phyloP scores from a whole-genome alignment of 257 asterid genomes.

The Plantago major region DNA sequence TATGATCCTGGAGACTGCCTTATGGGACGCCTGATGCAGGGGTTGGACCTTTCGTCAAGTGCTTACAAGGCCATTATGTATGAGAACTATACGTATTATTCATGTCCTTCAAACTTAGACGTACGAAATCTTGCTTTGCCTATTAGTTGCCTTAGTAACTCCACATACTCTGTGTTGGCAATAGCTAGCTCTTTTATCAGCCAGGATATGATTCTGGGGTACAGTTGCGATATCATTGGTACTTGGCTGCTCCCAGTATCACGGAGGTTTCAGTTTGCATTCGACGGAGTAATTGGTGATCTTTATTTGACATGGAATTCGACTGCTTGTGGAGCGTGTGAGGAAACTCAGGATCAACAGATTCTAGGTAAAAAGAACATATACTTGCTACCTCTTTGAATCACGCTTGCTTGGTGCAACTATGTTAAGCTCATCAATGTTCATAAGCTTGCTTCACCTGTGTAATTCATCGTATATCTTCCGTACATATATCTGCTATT shows the following conservation, averaged over 20 bases:
- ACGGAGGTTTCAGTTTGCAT: conserved; percentile 1
- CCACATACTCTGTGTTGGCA: conserved; percentile 12
- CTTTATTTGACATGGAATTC: conserved; percentile 17
- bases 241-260: conserved; percentile 11
- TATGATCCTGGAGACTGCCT: conserved; percentile 32
- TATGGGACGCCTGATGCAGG: conserved; percentile 17
- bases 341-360: not conserved
- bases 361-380: conserved; percentile 1
- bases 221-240: conserved; percentile 5
- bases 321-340: conserved; percentile 11
- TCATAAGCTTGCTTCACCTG: too few species aligned
- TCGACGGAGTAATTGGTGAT: conserved; percentile 1
- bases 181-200: not conserved
- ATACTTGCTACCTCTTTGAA: not conserved
- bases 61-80: conserved; percentile 17
- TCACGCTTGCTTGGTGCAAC: too few species aligned
- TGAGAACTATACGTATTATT: conserved; percentile 24
- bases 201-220: not conserved
- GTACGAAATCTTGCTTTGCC: not conserved
- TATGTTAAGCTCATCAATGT: too few species aligned
- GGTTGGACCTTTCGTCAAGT: conserved; percentile 23
- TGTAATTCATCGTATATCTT: too few species aligned
- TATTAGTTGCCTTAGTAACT: conserved; percentile 29
- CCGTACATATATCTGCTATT: too few species aligned
- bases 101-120: conserved; percentile 16